These are phyloP conservation scores for Lentinus polychrous DNA, from an alignment of 1,284 basidiomycete species.

Conservation along the genomic window DNA sequence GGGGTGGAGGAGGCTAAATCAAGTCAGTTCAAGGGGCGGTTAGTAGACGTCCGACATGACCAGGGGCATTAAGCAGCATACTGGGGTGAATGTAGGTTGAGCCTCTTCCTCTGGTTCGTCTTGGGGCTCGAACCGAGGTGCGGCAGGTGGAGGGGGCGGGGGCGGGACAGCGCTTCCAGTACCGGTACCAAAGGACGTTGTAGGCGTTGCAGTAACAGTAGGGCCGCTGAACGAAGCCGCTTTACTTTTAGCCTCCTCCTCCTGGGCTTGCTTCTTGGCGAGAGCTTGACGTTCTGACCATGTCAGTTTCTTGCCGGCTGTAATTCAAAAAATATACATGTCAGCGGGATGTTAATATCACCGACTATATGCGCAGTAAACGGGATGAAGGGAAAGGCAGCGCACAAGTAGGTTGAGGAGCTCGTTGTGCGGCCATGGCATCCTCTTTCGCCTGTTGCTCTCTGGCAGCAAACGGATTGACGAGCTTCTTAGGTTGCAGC, in stretches of 20 bases:
- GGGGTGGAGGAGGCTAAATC: slow-evolving; percentile 31
- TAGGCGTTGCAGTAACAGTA: slow-evolving; percentile 17
- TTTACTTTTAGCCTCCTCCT: slow-evolving; percentile 69
- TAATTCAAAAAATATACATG: slow-evolving; percentile 5
- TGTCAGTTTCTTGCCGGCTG: slow-evolving; percentile 66
- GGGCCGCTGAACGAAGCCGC: slow-evolving; percentile 38
- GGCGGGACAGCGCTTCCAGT: background rate
- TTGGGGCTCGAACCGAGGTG: slow-evolving; percentile 19
- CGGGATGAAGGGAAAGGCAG: background rate
- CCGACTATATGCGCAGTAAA: background rate
- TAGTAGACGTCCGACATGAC: too few species aligned
- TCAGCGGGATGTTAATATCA: background rate
- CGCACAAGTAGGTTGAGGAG: slow-evolving; percentile 14
- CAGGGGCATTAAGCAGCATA: too few species aligned
- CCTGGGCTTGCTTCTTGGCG: slow-evolving; percentile 78
- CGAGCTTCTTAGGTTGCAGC: slow-evolving; percentile 81
- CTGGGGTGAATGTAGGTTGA: slow-evolving; percentile 24
- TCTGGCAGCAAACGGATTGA: slow-evolving; percentile 71
- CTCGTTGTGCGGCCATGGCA: slow-evolving; percentile 17
- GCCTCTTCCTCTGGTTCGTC: slow-evolving; percentile 29
- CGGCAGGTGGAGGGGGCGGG: slow-evolving; percentile 1
- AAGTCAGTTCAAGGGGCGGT: too few species aligned
- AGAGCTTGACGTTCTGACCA: slow-evolving; percentile 88
- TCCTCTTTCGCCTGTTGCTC: slow-evolving; percentile 38
- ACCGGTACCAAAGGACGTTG: slow-evolving; percentile 12